A percentile compares a stretch with the other conserved stretches of the same genome.
Conservation (phyloP, 768 basidiomycete genomes). For the Termitomyces sp. region DNA sequence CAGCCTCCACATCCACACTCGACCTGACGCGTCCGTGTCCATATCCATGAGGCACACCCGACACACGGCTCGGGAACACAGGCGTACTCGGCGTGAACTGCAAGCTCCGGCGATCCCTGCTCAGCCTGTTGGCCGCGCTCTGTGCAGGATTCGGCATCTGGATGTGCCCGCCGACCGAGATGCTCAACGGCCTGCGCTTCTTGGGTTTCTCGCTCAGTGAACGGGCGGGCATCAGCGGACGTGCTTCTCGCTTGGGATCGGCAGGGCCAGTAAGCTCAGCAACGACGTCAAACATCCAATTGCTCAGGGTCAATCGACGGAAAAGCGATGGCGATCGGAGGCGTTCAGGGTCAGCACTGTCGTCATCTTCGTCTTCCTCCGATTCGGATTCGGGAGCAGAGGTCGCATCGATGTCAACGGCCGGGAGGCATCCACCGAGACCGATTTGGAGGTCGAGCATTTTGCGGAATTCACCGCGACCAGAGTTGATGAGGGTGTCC, state of each 20-base stretch:
- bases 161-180: conserved; percentile 18
- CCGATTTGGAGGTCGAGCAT: conserved; percentile 59
- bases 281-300: conserved; percentile 84
- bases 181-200: conserved; percentile 17
- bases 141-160: conserved; percentile 1
- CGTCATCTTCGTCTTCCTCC: conserved; percentile 36
- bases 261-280: conserved; percentile 48
- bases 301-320: conserved; percentile 60
- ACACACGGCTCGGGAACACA: conserved; percentile 22
- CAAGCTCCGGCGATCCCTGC: conserved; percentile 44
- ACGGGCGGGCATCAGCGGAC: conserved; percentile 30
- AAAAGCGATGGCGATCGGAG: conserved; percentile 34
- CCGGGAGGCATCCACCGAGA: conserved; percentile 46
- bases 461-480: conserved; percentile 60
- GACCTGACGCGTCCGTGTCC: conserved; percentile 1
- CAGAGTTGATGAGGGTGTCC: conserved; percentile 15
- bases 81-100: conserved; percentile 61
- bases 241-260: conserved; percentile 11
- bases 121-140: background rate
- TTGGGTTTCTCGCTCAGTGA: conserved; percentile 13
- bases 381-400: conserved; percentile 17
- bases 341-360: conserved; percentile 22
- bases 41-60: conserved; percentile 3
- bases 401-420: conserved; percentile 43
- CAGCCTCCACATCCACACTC: conserved; percentile 16